These are phyloP conservation scores for Gelatoporia subvermispora DNA, from an alignment of 768 basidiomycete genomes.

Conservation along the genomic window DNA sequence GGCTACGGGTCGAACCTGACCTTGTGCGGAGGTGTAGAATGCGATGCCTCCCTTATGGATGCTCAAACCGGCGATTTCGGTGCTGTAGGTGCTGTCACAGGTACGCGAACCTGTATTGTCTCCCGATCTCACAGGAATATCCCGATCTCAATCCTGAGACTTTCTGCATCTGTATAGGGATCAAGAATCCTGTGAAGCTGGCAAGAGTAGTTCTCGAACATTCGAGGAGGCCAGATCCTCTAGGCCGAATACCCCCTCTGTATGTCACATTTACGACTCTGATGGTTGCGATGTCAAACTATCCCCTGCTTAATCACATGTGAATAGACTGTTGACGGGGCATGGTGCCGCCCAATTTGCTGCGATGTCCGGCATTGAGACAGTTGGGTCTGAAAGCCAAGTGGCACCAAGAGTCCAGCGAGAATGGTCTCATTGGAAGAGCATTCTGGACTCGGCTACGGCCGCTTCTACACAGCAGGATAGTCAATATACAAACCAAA, in stretches of 20 bases:
- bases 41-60: conserved; percentile 74
- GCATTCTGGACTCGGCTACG: conserved; percentile 27
- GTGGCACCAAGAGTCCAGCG: conserved; percentile 42
- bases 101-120: conserved; percentile 26
- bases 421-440: conserved; percentile 63
- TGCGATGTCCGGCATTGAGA: conserved; percentile 19
- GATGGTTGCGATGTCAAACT: not conserved
- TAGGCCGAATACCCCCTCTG: conserved; percentile 72
- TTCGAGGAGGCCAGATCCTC: conserved; percentile 38
- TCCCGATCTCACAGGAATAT: too few relatives aligned
- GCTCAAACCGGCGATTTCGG: conserved; percentile 52
- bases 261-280: conserved; percentile 25
- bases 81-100: conserved; percentile 68
- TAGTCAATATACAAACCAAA: too few relatives aligned
- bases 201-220: conserved; percentile 56
- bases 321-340: conserved; percentile 52
- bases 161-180: conserved; percentile 33
- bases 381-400: conserved; percentile 41
- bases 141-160: not conserved
- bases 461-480: not conserved
- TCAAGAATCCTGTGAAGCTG: conserved; percentile 64
- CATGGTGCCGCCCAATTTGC: conserved; percentile 61
- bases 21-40: conserved; percentile 69
- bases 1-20: conserved; percentile 80
- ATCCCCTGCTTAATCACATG: not conserved